These are phyloP conservation scores for Akanthomyces muscarius DNA, from an alignment of 2,329 filamentous ascomycete genomes.

Conservation along the genomic window DNA sequence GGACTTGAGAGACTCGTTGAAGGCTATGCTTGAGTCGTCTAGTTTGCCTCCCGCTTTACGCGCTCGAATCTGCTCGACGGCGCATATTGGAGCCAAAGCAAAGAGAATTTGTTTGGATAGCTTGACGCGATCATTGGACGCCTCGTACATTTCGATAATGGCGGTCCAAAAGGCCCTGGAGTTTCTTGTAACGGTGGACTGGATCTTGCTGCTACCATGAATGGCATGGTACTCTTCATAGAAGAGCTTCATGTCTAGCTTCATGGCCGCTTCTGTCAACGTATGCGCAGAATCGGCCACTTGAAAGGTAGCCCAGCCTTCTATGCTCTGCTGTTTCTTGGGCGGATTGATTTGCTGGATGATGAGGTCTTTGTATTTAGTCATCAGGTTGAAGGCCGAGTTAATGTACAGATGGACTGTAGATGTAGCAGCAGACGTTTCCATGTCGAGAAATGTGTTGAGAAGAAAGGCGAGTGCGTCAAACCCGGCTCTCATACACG, in stretches of 20 bases:
- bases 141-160: constrained; percentile 68
- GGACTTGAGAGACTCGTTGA: constrained; percentile 66
- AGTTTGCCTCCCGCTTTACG: constrained; percentile 43
- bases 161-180: constrained; percentile 46
- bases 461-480: constrained; percentile 55
- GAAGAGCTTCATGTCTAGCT: constrained; percentile 41
- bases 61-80: constrained; percentile 68
- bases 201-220: constrained; percentile 55
- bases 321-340: constrained; percentile 21
- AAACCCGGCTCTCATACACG: constrained; percentile 63
- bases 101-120: constrained; percentile 72
- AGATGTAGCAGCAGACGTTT: constrained; percentile 41
- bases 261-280: constrained; percentile 52
- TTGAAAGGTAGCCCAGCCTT: constrained; percentile 39
- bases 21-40: constrained; percentile 50
- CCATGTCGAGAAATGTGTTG: constrained; percentile 49
- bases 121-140: constrained; percentile 64
- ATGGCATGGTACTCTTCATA: constrained; percentile 53
- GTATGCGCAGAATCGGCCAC: constrained; percentile 42
- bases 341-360: constrained; percentile 33
- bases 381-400: constrained; percentile 60
- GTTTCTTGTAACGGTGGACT: constrained; percentile 63
- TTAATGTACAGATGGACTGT: constrained; percentile 60
- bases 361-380: constrained; percentile 60
- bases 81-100: constrained; percentile 65